phyloP scores from a whole-genome alignment of 2,329 filamentous ascomycete species.

The Zasmidium angulare region DNA sequence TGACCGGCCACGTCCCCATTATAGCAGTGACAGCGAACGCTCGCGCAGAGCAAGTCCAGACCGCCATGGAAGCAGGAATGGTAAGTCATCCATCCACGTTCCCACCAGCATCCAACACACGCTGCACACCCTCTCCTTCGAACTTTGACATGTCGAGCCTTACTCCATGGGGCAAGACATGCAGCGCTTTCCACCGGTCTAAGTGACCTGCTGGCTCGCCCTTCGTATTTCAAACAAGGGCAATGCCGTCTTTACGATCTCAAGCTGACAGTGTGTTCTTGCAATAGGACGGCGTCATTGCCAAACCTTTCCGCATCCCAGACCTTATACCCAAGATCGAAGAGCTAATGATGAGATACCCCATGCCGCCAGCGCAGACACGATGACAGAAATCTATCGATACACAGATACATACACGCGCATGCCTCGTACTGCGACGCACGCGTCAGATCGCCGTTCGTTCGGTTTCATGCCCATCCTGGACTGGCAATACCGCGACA shows the following conservation, averaged over 20 bases:
- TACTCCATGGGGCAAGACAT: neutral
- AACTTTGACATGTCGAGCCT: neutral
- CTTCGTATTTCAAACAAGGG: no score
- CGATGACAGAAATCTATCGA: neutral
- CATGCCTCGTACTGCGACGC: neutral
- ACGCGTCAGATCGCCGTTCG: no score
- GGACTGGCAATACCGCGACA: no score
- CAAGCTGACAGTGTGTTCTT: slow-evolving; percentile 17
- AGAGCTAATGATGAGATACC: slow-evolving; percentile 41
- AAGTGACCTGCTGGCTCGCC: neutral
- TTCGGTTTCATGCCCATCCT: no score
- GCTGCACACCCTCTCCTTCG: slow-evolving; percentile 5
- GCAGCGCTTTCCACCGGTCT: neutral
- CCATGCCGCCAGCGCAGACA: slow-evolving; percentile 21
- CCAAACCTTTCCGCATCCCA: slow-evolving; percentile 52
- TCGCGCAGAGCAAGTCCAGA: slow-evolving; percentile 69
- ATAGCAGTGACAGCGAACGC: slow-evolving; percentile 84
- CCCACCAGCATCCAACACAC: neutral
- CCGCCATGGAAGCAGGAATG: slow-evolving; percentile 71
- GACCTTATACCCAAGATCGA: slow-evolving; percentile 54
- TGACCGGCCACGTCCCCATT: slow-evolving; percentile 69
- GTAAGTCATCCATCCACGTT: slow-evolving; percentile 35
- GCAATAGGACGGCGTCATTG: slow-evolving; percentile 50
- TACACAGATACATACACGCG: neutral
- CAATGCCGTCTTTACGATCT: no score